Conservation (phyloP, 805 yeast genomes). For the Candida tibetensis region DNA sequence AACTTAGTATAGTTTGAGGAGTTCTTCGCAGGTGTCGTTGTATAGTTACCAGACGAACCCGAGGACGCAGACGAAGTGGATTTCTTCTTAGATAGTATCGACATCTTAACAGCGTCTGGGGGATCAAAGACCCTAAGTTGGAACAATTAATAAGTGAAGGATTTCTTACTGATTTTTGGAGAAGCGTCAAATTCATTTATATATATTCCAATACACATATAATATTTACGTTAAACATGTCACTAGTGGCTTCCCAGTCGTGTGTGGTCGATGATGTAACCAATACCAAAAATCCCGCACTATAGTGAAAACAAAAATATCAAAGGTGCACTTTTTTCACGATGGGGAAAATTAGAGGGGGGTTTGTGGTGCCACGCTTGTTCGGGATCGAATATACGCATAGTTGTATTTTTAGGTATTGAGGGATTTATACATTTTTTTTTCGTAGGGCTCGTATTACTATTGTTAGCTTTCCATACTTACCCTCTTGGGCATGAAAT, state of each 20-base stretch:
- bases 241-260: neutral
- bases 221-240: neutral
- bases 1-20: conserved; percentile 22
- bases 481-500: too few relatives aligned
- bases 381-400: neutral
- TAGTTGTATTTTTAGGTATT: neutral
- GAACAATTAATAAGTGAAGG: neutral
- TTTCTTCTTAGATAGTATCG: conserved; percentile 7
- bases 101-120: conserved; percentile 2
- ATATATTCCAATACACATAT: neutral
- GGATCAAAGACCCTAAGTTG: neutral
- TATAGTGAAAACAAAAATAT: neutral
- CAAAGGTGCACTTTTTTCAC: too few relatives aligned
- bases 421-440: neutral
- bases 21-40: conserved; percentile 3
- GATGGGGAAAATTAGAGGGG: too few relatives aligned
- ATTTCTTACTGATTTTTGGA: neutral
- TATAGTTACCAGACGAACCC: conserved; percentile 1
- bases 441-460: neutral
- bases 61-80: conserved; percentile 3
- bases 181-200: neutral
- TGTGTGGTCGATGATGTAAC: conserved; percentile 6
- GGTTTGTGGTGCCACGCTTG: too few relatives aligned
- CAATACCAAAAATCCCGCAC: conserved; percentile 8
- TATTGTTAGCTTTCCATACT: too few relatives aligned